Percentiles rank a stretch among this genome's conserved stretches.
These are phyloP conservation scores for Ceratocystis huliohia DNA, from an alignment of 2,329 filamentous ascomycete species.

Conservation along the genomic window DNA sequence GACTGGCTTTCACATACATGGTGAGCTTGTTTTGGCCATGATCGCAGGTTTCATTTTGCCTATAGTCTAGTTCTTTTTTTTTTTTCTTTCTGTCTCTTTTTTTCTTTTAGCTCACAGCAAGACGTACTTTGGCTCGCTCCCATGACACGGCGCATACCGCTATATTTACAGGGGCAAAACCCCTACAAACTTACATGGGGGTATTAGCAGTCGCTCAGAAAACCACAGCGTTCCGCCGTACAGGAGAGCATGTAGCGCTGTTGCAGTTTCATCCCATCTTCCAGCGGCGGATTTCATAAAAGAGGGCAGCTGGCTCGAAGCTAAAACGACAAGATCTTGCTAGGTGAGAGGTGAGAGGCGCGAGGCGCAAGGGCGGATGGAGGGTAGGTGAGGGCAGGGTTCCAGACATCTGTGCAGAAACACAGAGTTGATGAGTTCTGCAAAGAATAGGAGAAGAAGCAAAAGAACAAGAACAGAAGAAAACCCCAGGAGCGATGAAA, in stretches of 20 bases:
- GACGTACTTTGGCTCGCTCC: conserved; percentile 20
- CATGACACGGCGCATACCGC: neutral
- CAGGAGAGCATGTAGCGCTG: neutral
- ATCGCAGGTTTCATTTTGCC: neutral
- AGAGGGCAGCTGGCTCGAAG: neutral
- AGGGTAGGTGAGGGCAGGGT: neutral
- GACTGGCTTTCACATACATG: neutral
- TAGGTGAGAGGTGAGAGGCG: neutral
- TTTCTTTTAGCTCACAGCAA: neutral
- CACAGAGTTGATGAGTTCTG: neutral
- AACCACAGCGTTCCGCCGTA: neutral
- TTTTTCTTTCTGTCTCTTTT: neutral
- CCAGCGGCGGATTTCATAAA: neutral
- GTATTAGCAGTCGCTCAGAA: neutral
- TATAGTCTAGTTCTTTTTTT: neutral
- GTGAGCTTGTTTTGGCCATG: neutral
- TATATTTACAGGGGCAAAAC: neutral
- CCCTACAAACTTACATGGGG: neutral
- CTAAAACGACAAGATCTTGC: neutral
- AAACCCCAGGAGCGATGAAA: neutral
- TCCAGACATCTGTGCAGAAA: neutral
- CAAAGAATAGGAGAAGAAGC: neutral
- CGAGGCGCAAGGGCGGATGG: neutral
- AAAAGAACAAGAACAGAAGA: neutral
- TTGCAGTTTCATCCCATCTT: conserved; percentile 7